These are phyloP conservation scores for Candida mesenterica DNA, from an alignment of 1,139 yeast species.

Conservation along the genomic window DNA sequence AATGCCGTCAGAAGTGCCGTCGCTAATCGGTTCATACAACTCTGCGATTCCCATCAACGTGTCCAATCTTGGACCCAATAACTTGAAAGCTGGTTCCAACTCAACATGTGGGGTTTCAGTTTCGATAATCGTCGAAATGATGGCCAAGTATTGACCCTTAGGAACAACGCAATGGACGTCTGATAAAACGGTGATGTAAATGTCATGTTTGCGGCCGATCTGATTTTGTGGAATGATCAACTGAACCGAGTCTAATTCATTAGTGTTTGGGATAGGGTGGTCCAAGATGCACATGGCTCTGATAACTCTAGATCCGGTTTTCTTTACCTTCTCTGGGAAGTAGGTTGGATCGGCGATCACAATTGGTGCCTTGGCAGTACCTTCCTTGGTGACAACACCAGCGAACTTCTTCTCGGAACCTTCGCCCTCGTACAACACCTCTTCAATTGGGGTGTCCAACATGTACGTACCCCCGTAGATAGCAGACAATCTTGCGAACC, in stretches of 20 bases:
- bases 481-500: constrained; percentile 94
- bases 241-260: constrained; percentile 85
- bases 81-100: constrained; percentile 90
- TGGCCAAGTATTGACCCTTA: constrained; percentile 87
- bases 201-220: constrained; percentile 88
- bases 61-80: constrained; percentile 75
- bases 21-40: constrained; percentile 79
- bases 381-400: constrained; percentile 90
- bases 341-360: constrained; percentile 98
- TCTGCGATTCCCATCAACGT: constrained; percentile 97
- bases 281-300: constrained; percentile 93
- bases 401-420: constrained; percentile 67
- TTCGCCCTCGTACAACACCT: constrained; percentile 68
- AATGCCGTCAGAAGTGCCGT: constrained; percentile 77
- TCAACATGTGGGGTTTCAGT: constrained; percentile 92
- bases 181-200: constrained; percentile 88
- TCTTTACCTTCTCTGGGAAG: constrained; percentile 85
- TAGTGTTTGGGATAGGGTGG: constrained; percentile 84
- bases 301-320: constrained; percentile 84
- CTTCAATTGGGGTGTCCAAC: constrained; percentile 96
- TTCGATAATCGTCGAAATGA: constrained; percentile 91
- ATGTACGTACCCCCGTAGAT: constrained; percentile 98
- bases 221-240: constrained; percentile 96
- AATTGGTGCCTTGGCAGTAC: constrained; percentile 86
- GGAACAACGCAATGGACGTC: constrained; percentile 90